Base-by-base conservation (phyloP, 768 basidiomycete genomes). In the Pleurotus ostreatus region DNA sequence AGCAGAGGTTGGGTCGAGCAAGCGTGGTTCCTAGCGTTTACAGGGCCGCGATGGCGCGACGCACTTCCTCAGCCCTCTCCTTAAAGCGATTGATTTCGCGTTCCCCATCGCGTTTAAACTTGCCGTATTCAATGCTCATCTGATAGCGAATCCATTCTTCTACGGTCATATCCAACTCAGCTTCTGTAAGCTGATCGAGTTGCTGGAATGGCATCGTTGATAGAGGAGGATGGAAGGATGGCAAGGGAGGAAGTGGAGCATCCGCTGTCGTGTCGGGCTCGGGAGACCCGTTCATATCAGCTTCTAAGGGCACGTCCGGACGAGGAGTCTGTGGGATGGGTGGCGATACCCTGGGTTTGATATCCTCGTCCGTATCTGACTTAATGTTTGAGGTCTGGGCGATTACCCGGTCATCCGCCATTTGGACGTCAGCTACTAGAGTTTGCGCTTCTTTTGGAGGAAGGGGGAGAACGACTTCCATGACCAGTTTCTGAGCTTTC, bases 91-190 rank as follows among this genome's bases (percentile, higher is more conserved):
- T 68, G 49, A 87, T 81, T 66, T 76, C 72, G 59, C 69, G 69
- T 61, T 77, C 77, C 3, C 79, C 85, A 57, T 85, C 81, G 46
- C 62, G 62, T 68, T 74, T 67, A 63, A 86, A 75, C 56, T 77
- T 81, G 60, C 86, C 83, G 61, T 81, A 84, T 68, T 91, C 79
- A 46, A 81, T 68, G 60, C 77, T 78, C 67, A 91, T 88, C 70
- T 93, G 90, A 61, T 83, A 80, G 55, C 86, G 77, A 57, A 93
- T 84, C 82, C 89, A 89, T 63, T 94, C 83, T 63, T 94, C 92
- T 47, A 94, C 78, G 0, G 90, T 88, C 88, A 94, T 86, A 16
- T 76, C 71, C 57, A 85, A 74, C 66, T 94, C 88, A 16, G 81
- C 81, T 45, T 87, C 86, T 5, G 77, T 82, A 40, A 90, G 72